Evolutionary conservation across 106 monocot genomes (phyloP).

Genomic region (Platanthera zijinensis): DNA sequence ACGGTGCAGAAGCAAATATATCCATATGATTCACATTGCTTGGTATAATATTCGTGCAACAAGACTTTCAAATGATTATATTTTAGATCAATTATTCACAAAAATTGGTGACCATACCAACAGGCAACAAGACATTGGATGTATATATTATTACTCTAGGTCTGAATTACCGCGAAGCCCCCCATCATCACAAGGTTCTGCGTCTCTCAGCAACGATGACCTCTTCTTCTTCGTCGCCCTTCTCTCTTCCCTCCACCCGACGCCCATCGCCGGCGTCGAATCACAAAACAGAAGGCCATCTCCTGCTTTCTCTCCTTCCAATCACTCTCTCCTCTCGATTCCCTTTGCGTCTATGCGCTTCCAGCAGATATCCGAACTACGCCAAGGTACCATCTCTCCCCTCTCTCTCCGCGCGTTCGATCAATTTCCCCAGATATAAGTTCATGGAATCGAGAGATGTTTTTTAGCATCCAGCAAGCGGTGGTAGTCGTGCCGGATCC

Average conservation of each 20-base stretch:
- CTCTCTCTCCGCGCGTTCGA: background rate
- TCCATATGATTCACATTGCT: too few species aligned
- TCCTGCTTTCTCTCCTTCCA: background rate
- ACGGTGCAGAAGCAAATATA: too few species aligned
- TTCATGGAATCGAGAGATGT: constrained; percentile 4
- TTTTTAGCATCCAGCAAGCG: constrained; percentile 21
- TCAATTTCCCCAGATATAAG: background rate
- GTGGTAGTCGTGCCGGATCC: constrained; percentile 53
- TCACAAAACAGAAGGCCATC: background rate
- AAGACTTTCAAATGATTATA: too few species aligned
- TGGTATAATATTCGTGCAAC: too few species aligned
- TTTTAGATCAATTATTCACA: too few species aligned
- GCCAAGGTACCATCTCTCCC: background rate
- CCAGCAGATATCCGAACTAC: constrained; percentile 2
- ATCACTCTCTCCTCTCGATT: background rate
- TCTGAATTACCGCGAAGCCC: too few species aligned
- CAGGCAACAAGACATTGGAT: too few species aligned
- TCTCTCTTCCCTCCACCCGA: background rate
- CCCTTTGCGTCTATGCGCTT: background rate
- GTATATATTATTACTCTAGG: too few species aligned
- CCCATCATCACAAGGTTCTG: too few species aligned
- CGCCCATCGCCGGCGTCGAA: background rate
- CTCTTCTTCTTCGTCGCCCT: background rate
- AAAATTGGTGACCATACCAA: too few species aligned
- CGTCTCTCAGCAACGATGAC: background rate